Evolutionary conservation across 306 rosid species (phyloP).

Genomic region (Phaseolus lunatus): DNA sequence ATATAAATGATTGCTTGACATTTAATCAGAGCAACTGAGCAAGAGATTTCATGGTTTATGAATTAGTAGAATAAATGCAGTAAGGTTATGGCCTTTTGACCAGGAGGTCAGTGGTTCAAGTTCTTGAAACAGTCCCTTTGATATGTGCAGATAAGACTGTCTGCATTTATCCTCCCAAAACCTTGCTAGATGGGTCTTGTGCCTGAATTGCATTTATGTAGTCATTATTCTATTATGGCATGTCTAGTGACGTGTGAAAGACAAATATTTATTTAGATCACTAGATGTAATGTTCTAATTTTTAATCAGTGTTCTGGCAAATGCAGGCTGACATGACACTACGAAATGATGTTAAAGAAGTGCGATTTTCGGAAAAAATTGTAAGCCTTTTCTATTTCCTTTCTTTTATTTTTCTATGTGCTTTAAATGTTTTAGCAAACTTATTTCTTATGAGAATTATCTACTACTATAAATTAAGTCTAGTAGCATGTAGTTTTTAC

Average conservation of each 20-base stretch:
- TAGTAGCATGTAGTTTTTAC: not conserved
- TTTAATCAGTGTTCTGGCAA: constrained; percentile 33
- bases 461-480: constrained; percentile 1
- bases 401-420: constrained; percentile 10
- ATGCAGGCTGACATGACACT: constrained; percentile 55
- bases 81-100: not conserved
- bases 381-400: constrained; percentile 43
- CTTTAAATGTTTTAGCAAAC: constrained; percentile 15
- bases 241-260: constrained; percentile 36
- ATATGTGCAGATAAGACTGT: not conserved
- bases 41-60: no score
- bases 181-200: not conserved
- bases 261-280: not conserved
- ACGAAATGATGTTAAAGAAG: constrained; percentile 51
- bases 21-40: not conserved
- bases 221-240: constrained; percentile 12
- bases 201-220: not conserved
- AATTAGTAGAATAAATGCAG: not conserved
- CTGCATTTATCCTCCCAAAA: not conserved
- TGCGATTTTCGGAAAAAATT: constrained; percentile 57
- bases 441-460: constrained; percentile 21
- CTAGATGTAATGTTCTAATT: not conserved
- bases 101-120: not conserved
- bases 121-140: not conserved
- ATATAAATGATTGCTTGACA: not conserved